Evolutionary conservation across 192 early-diverging fungal species (phyloP).

Genomic region (Diversispora eburnea): DNA sequence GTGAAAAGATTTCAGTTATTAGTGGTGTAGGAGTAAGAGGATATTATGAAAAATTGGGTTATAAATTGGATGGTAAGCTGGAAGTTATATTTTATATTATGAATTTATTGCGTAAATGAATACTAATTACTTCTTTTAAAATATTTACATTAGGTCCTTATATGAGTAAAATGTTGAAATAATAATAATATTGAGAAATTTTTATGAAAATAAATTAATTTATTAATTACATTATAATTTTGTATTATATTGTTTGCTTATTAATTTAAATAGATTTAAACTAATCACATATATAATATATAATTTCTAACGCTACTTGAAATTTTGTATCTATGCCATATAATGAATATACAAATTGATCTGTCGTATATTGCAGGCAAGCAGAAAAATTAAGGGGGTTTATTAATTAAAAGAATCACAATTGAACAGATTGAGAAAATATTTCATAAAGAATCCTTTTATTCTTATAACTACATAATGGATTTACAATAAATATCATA

Average conservation of each 20-base stretch:
- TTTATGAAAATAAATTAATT: neutral
- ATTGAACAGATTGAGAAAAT: too few relatives aligned
- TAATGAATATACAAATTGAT: constrained; percentile 50
- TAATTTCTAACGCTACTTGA: constrained; percentile 46
- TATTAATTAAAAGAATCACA: too few relatives aligned
- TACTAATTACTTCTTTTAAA: neutral
- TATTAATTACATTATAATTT: neutral
- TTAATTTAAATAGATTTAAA: too few relatives aligned
- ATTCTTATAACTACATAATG: too few relatives aligned
- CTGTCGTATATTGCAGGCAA: constrained; percentile 48
- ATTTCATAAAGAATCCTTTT: too few relatives aligned
- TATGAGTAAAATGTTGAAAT: constrained; percentile 1
- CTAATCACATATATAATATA: too few relatives aligned
- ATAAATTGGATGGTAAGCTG: constrained; percentile 73
- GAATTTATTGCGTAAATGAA: neutral
- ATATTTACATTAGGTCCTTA: neutral
- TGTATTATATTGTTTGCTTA: too few relatives aligned
- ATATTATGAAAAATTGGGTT: constrained; percentile 97
- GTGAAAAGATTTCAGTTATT: constrained; percentile 92
- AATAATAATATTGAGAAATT: neutral
- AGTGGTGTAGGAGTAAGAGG: constrained; percentile 96
- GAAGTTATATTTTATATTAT: neutral
- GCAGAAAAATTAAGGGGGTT: constrained; percentile 33
- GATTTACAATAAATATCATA: too few relatives aligned
- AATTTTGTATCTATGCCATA: constrained; percentile 44